Evolutionary conservation across 2,329 filamentous ascomycete genomes (phyloP).

Genomic region (Talaromyces sp.): DNA sequence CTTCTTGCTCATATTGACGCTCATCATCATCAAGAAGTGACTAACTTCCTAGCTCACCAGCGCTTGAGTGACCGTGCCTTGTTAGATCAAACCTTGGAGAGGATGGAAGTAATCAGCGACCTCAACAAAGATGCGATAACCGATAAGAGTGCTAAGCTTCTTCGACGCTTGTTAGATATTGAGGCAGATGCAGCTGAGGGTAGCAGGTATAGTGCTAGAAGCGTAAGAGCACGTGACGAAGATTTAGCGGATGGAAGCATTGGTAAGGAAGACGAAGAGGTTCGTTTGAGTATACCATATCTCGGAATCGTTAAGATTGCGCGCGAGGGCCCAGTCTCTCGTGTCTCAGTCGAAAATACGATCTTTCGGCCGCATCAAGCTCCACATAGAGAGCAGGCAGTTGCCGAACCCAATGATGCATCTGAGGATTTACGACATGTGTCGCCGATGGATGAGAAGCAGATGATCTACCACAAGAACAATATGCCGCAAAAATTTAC

Average conservation of each 20-base stretch:
- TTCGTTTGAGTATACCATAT: constrained; percentile 19
- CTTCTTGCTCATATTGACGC: constrained; percentile 38
- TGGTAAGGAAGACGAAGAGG: neutral
- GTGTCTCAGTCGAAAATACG: neutral
- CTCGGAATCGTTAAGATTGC: constrained; percentile 19
- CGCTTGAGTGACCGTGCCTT: constrained; percentile 37
- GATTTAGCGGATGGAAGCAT: neutral
- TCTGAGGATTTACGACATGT: neutral
- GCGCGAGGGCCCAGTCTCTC: constrained; percentile 13
- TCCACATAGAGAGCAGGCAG: neutral
- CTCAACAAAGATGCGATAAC: constrained; percentile 31
- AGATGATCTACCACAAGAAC: neutral
- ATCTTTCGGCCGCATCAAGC: neutral
- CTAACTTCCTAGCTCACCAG: constrained; percentile 36
- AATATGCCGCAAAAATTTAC: neutral
- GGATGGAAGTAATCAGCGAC: constrained; percentile 29
- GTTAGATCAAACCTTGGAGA: constrained; percentile 35
- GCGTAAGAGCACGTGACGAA: neutral
- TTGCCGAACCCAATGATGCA: neutral
- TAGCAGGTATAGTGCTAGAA: constrained; percentile 7
- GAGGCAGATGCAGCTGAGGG: constrained; percentile 29
- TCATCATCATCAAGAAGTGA: constrained; percentile 21
- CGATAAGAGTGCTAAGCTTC: constrained; percentile 28
- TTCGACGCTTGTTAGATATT: constrained; percentile 32
- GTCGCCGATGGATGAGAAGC: neutral